Evolutionary conservation across 176 grass and related monocot species (phyloP), one percentile per base, ranked within the genome.

Genomic region (Carex parvula): DNA sequence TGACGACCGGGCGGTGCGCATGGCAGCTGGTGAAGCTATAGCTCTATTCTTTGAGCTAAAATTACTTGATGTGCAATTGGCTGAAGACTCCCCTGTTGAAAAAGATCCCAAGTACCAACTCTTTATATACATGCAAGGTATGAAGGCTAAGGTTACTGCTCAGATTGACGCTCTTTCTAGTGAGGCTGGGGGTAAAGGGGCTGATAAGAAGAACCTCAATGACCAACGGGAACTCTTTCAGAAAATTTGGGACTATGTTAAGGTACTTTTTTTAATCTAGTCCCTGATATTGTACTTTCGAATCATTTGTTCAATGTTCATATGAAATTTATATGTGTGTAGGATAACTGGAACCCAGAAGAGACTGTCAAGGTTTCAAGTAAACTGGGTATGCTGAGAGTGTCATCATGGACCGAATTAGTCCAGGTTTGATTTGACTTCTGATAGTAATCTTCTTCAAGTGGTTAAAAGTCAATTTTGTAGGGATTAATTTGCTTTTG

Each of bases 191-290:
- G 93, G 93, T 1, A 99, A 99, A 87, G 96, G 91, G 41, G 83
- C 96, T 81, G 96, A 99, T 79, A 99, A 99, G 85, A 99, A 99
- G 64, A 99, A 99, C 69, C 92, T 98, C 48, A 88, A 90, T 84
- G 92, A 99, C 64, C 96, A 99, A 81, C 80, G 89, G 52, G 96
- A 99, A 8, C 29, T 99, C 70, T 99, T 99, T 88, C 96, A 94
- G 57, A 85, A 81, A 32, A 93, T 99, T 66, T 89, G 86, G 75
- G 93, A 99, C 88, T 99, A 89, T 87, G 61, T 93, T 14, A 89
- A 99, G 96, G 96, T 99, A 26, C 50, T 50, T 54, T 84, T 85
- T 17, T 12, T n/a, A 52, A 69, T 83, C 8, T 35, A 68, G 50
- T 79, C 10, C 41, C 53, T 91, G 22, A 11, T n/a, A 1, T 52